phyloP scores from a whole-genome alignment of 352 stramenopile genomes.

The Phytophthora fragariae region DNA sequence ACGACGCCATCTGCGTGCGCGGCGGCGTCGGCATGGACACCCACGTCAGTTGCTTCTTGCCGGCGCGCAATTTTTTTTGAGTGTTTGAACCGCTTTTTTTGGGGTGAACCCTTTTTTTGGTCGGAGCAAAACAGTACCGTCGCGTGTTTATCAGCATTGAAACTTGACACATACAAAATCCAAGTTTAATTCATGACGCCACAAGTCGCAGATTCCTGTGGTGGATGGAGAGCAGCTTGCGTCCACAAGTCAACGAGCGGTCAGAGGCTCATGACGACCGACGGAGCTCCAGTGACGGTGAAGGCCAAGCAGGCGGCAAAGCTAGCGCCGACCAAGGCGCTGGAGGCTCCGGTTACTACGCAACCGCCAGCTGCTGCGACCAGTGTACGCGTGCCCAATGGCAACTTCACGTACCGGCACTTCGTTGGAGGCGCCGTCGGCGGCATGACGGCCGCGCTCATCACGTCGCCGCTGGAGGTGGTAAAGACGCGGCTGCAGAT shows the following conservation, averaged over 20 bases:
- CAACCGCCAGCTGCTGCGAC: constrained; percentile 40
- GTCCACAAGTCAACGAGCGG: constrained; percentile 27
- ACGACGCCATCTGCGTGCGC: constrained; percentile 46
- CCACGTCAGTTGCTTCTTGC: constrained; percentile 2
- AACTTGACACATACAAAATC: constrained; percentile 20
- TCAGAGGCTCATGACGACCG: constrained; percentile 23
- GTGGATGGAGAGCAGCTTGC: constrained; percentile 31
- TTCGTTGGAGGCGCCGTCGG: constrained; percentile 82
- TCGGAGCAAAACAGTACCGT: constrained; percentile 13
- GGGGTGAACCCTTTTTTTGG: background rate
- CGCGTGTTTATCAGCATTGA: constrained; percentile 32
- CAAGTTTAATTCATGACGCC: constrained; percentile 18
- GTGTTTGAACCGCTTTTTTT: background rate
- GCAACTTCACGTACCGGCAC: constrained; percentile 60
- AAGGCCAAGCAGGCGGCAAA: background rate
- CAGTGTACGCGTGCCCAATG: constrained; percentile 40
- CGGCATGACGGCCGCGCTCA: constrained; percentile 82
- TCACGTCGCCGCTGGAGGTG: constrained; percentile 87
- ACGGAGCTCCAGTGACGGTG: background rate
- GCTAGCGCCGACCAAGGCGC: background rate
- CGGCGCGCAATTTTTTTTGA: background rate
- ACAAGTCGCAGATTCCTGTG: constrained; percentile 45
- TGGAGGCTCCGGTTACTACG: background rate
- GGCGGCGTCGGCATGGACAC: constrained; percentile 34
- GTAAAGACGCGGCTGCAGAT: constrained; percentile 90